Base-by-base conservation (phyloP, 1,284 basidiomycete genomes). In the Cryptococcus wingfieldii region DNA sequence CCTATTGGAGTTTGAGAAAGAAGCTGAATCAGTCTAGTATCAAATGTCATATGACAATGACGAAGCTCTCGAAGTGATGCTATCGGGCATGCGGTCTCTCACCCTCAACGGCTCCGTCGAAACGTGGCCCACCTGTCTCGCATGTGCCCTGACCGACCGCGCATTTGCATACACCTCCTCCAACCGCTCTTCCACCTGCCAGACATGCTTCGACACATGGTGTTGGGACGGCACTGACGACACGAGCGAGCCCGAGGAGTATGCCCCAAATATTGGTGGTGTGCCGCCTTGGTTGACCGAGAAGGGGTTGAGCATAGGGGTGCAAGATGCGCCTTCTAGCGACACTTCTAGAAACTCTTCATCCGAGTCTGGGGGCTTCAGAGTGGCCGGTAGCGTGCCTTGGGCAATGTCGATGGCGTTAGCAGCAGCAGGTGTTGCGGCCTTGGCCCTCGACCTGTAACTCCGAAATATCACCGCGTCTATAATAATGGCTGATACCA, bases 101-200 rank as follows among this genome's bases (percentile, higher is more conserved):
- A 69, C 74, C 2, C 63, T 72, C 50, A 76, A 76, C 62, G 67
- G 64, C 38, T 66, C 72, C 25, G 65, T 71, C 39, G 61, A 57
- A 16, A 55, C 73, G 25, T 79, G 72, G 70, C 68, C 75, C 19
- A 68, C 69, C 23, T 77, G 76, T 46, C 61, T 80, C 25, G 74
- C 77, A 8, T 80, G 79, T 52, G 79, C 78, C 3, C 56, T 79
- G 6, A 71, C 77, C 47, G 78, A 79, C 54, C 68, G 77, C 34
- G 67, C 77, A 9, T 68, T 66, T 49, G 60, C 46, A 28, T 67
- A 72, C 56, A 68, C 67, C 3, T 55, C 61, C 1, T 61, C 56
- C 18, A 66, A 70, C 50, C 55, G 76, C 31, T 60, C 64, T 8
- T 49, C 68, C 14, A 68, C 67, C n/a, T 79, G 78, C 65, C 57